Base-by-base conservation (phyloP, 1,284 basidiomycete genomes). In the Moesziomyces parantarcticus region DNA sequence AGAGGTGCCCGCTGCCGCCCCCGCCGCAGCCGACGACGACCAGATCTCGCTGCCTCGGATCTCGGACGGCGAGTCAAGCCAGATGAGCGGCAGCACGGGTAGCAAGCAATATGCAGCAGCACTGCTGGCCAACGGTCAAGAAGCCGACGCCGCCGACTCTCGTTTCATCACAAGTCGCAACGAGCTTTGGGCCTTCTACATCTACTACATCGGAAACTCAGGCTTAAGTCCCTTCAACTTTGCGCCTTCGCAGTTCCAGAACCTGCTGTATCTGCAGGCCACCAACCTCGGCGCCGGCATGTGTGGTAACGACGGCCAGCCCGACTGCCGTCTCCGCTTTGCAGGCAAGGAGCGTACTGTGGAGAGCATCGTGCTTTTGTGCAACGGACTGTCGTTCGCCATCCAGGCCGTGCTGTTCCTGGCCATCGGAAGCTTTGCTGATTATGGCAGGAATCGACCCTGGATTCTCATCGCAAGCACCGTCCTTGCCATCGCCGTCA, bases 181-280 rank as follows among this genome's bases (percentile, higher is more conserved):
- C n/a, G 74, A 76, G 50, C 86, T 91, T 18, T 91, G 89, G 89
- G 86, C 89, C 1, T 91, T 90, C 81, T 91, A 91, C 83, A 75
- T 90, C 49, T 92, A 89, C 76, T 91, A 90, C 75, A 85, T 91
- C 85, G 91, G 90, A 40, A 91, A 91, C 74, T 90, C 88, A 48
- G 91, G 91, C 1, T 85, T 79, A 7, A 60, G 62, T 0, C 67
- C 61, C 10, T 91, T 91, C 86, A 91, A 91, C 76, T 91, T 89
- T 84, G 90, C 90, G 7, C 90, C 90, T 2, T 90, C 89, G 11
- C 90, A 91, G 76, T 91, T 91, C 80, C 90, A 92, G 82, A 92
- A 92, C 80, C 83, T 91, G 49, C 86, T 92, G 40, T 91, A 32
- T 25, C 58, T 41, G 45, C 66, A 60, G 50, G 60, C 56, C 8